phyloP scores from a whole-genome alignment of 2,329 filamentous ascomycete genomes.

The Colletotrichum caudatum region DNA sequence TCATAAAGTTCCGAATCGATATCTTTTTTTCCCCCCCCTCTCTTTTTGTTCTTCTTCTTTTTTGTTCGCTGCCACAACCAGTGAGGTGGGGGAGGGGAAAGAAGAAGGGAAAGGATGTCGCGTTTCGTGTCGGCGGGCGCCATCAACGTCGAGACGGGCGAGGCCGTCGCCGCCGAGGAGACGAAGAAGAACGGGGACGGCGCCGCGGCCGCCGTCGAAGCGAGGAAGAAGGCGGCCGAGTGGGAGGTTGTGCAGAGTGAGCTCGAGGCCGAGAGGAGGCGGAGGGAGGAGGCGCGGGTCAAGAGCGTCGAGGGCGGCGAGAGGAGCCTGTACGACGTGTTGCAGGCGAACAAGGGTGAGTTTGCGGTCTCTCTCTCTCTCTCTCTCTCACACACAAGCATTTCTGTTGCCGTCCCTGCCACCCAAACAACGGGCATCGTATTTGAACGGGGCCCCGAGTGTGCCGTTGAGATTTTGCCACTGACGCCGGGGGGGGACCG shows the following conservation, averaged over 20 bases:
- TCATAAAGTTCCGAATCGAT: too few species aligned
- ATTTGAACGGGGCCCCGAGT: not conserved
- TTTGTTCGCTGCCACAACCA: too few species aligned
- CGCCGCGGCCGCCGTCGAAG: constrained; percentile 8
- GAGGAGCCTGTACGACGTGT: constrained; percentile 77
- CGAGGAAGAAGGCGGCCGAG: constrained; percentile 54
- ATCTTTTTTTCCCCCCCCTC: too few species aligned
- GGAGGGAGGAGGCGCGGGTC: constrained; percentile 64
- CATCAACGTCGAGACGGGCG: constrained; percentile 54
- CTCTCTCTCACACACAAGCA: not conserved
- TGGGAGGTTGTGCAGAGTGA: constrained; percentile 76
- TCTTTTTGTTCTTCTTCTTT: too few species aligned
- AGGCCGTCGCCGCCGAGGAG: constrained; percentile 45
- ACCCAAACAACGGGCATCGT: not conserved
- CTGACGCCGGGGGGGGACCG: not conserved
- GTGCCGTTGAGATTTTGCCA: not conserved
- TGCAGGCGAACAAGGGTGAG: constrained; percentile 85
- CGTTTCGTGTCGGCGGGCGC: constrained; percentile 69
- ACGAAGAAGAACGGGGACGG: constrained; percentile 12
- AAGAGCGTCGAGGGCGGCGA: constrained; percentile 59
- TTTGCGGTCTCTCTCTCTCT: constrained; percentile 29
- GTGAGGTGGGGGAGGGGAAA: not conserved
- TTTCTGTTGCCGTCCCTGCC: not conserved
- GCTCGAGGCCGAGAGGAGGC: constrained; percentile 70
- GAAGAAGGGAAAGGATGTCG: constrained; percentile 48